These are phyloP conservation scores for Paradendryphiella salina DNA, from an alignment of 2,329 filamentous ascomycete genomes.

Conservation along the genomic window DNA sequence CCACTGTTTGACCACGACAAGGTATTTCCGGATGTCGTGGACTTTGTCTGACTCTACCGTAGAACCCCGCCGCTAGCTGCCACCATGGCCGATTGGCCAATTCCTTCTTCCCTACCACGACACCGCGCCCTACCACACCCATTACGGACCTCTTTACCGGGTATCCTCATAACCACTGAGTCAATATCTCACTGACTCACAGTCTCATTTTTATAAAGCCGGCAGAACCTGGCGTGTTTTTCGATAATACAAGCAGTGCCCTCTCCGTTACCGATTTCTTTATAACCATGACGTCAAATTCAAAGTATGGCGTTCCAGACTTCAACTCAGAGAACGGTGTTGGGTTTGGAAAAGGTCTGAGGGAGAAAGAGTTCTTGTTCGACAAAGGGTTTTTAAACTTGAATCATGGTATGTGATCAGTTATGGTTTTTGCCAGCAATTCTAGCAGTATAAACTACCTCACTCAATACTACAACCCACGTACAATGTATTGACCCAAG, in stretches of 20 bases:
- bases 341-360: slow-evolving; percentile 58
- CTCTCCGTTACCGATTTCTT: neutral
- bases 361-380: slow-evolving; percentile 68
- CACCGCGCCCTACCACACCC: slow-evolving; percentile 6
- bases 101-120: neutral
- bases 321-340: slow-evolving; percentile 26
- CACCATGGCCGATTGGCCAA: slow-evolving; percentile 8
- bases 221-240: neutral
- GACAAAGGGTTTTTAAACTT: slow-evolving; percentile 70
- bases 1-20: no score
- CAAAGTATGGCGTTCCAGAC: slow-evolving; percentile 1
- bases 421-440: neutral
- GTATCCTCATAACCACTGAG: neutral
- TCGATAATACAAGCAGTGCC: neutral
- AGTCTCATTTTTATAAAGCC: neutral
- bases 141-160: neutral
- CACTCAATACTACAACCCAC: neutral
- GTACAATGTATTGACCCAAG: neutral
- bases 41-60: no score
- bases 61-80: slow-evolving; percentile 2
- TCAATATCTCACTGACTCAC: slow-evolving; percentile 6
- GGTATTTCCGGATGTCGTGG: no score
- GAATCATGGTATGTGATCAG: slow-evolving; percentile 67
- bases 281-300: slow-evolving; percentile 20
- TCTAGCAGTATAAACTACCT: neutral